These are phyloP conservation scores for Thermothielavioides terrestris DNA, from an alignment of 495 filamentous ascomycete species.

Conservation along the genomic window DNA sequence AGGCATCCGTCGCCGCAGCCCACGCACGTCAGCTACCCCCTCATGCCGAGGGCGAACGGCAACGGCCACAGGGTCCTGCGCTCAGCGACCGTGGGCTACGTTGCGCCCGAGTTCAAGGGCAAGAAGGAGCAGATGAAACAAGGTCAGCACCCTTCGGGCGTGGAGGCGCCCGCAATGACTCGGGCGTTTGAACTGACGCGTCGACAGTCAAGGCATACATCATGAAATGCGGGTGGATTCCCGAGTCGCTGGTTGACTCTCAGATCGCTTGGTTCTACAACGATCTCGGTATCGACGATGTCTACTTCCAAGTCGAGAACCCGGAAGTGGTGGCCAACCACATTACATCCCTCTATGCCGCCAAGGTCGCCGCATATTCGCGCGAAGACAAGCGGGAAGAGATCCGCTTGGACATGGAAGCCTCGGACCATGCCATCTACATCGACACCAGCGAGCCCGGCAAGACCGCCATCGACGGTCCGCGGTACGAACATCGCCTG, in stretches of 20 bases:
- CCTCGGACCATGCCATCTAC: conserved; percentile 90
- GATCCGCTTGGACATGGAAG: conserved; percentile 92
- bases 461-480: conserved; percentile 61
- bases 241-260: conserved; percentile 66
- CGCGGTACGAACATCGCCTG: conserved; percentile 85
- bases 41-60: conserved; percentile 46
- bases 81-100: conserved; percentile 88
- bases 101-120: conserved; percentile 90
- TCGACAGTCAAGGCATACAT: conserved; percentile 35
- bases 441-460: conserved; percentile 95
- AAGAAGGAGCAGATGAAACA: conserved; percentile 89
- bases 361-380: conserved; percentile 90
- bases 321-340: conserved; percentile 83
- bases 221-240: conserved; percentile 62
- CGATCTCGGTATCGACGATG: conserved; percentile 93
- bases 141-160: conserved; percentile 44
- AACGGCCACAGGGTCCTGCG: conserved; percentile 61
- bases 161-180: background rate
- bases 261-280: conserved; percentile 97
- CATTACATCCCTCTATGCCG: conserved; percentile 92
- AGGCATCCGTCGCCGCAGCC: conserved; percentile 80
- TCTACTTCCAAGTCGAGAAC: conserved; percentile 93
- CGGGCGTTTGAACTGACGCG: conserved; percentile 14
- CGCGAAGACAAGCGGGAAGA: conserved; percentile 89
- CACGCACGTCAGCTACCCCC: conserved; percentile 75